A percentile compares a stretch with the other conserved stretches of the same genome.
Evolutionary conservation across 352 stramenopile species (phyloP).

Genomic region (Globisporangium iwayamae): DNA sequence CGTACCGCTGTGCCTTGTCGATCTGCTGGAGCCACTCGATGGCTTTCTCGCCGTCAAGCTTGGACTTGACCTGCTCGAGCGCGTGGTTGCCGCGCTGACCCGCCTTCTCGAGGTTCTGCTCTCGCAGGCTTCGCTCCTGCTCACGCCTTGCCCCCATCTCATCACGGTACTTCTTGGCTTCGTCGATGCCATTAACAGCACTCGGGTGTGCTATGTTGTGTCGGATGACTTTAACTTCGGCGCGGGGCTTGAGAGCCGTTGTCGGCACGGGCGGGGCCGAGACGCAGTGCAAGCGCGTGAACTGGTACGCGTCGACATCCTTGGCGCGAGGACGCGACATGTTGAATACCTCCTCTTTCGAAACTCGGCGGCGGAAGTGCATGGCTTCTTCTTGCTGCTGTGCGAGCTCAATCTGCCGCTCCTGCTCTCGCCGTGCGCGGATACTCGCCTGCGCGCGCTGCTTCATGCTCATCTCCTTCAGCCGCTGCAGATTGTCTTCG

Average conservation of each 20-base stretch:
- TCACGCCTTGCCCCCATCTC: constrained; percentile 43
- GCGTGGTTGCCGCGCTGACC: constrained; percentile 34
- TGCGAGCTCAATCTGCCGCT: constrained; percentile 24
- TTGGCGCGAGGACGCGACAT: constrained; percentile 29
- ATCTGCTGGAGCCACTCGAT: constrained; percentile 53
- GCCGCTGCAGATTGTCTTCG: constrained; percentile 41
- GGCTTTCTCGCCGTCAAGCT: constrained; percentile 33
- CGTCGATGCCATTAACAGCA: constrained; percentile 28
- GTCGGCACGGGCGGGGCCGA: constrained; percentile 1
- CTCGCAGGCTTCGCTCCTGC: constrained; percentile 22
- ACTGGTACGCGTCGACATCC: constrained; percentile 51
- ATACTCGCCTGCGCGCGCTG: constrained; percentile 43
- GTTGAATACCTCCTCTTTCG: constrained; percentile 39
- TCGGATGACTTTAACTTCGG: constrained; percentile 46
- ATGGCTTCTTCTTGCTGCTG: constrained; percentile 28
- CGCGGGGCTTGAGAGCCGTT: constrained; percentile 6
- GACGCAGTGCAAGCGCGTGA: constrained; percentile 49
- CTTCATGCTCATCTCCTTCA: constrained; percentile 33
- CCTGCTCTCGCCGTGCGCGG: constrained; percentile 32
- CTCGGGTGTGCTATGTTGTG: constrained; percentile 45
- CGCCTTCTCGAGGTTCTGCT: constrained; percentile 36
- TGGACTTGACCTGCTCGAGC: constrained; percentile 26
- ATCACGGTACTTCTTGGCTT: constrained; percentile 36
- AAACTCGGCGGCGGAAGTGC: constrained; percentile 21
- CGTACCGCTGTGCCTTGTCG: constrained; percentile 37